phyloP scores from a whole-genome alignment of 148 eudicot genomes.

The Fallopia convolvulus region DNA sequence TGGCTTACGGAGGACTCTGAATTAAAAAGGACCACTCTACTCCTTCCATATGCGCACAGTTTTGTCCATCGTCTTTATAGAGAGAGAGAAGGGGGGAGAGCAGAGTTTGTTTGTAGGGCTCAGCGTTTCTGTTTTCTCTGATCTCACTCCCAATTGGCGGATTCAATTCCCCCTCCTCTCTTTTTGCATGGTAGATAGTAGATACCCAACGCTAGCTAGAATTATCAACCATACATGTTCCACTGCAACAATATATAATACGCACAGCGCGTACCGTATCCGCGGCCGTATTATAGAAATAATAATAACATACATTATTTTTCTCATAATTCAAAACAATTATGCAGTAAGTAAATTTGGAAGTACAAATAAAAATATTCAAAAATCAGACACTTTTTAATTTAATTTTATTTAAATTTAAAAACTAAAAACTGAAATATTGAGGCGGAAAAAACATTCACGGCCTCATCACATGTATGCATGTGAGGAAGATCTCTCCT shows the following conservation, averaged over 20 bases:
- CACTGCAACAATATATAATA: too few species aligned
- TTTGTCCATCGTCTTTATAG: conserved; percentile 6
- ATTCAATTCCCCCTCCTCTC: not conserved
- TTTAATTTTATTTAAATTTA: too few species aligned
- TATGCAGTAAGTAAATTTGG: not conserved
- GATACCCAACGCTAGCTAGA: not conserved
- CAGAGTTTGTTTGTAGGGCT: conserved; percentile 5
- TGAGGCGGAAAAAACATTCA: not conserved
- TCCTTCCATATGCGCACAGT: not conserved
- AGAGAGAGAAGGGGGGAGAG: not conserved
- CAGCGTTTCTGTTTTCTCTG: not conserved
- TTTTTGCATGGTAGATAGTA: not conserved
- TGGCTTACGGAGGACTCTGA: not conserved
- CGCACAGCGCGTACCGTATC: not conserved
- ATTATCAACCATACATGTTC: not conserved
- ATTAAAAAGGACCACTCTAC: not conserved
- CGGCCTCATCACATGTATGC: not conserved
- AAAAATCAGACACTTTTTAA: too few species aligned
- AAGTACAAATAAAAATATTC: too few species aligned
- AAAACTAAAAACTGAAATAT: too few species aligned
- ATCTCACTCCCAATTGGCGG: conserved; percentile 4
- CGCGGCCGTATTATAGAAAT: not conserved
- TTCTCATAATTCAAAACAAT: not conserved
- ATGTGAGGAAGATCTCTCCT: not conserved
- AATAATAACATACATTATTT: too few species aligned